Conservation (phyloP, 108 stramenopile genomes). For the Skeletonema menzelii region DNA sequence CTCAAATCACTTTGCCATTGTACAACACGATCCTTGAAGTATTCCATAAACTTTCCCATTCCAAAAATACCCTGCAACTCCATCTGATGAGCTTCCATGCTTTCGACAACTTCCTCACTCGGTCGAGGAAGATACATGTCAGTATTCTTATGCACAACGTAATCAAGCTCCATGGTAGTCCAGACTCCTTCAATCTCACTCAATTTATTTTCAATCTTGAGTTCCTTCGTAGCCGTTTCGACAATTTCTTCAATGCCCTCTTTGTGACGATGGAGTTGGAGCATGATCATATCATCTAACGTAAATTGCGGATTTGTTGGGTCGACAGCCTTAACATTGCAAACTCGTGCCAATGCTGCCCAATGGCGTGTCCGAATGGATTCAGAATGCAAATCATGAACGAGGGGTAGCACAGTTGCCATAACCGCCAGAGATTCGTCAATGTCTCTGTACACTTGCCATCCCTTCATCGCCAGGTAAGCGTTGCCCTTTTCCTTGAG, state of each 20-base stretch:
- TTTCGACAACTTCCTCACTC: conserved; percentile 85
- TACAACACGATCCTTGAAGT: conserved; percentile 82
- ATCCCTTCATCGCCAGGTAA: conserved; percentile 71
- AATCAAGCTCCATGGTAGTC: conserved; percentile 73
- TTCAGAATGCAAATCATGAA: conserved; percentile 78
- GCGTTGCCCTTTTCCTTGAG: conserved; percentile 71
- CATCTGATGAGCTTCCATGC: conserved; percentile 87
- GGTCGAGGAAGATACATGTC: conserved; percentile 79
- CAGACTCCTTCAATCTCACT: conserved; percentile 75
- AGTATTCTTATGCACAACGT: conserved; percentile 80
- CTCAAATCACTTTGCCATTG: conserved; percentile 80
- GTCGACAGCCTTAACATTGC: conserved; percentile 73
- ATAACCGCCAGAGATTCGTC: conserved; percentile 84
- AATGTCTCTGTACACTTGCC: conserved; percentile 84
- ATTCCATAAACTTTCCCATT: conserved; percentile 92
- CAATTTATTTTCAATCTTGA: conserved; percentile 90
- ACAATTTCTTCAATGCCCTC: conserved; percentile 85
- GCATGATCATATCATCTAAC: conserved; percentile 71
- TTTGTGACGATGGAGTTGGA: conserved; percentile 76
- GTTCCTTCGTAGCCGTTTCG: conserved; percentile 87
- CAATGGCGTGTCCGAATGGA: conserved; percentile 87
- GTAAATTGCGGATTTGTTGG: conserved; percentile 59
- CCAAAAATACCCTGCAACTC: conserved; percentile 90
- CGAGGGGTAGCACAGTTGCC: conserved; percentile 77
- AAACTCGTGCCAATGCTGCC: conserved; percentile 75